Conservation (phyloP, 441 rosid species). For the Raphanus hybrid region DNA sequence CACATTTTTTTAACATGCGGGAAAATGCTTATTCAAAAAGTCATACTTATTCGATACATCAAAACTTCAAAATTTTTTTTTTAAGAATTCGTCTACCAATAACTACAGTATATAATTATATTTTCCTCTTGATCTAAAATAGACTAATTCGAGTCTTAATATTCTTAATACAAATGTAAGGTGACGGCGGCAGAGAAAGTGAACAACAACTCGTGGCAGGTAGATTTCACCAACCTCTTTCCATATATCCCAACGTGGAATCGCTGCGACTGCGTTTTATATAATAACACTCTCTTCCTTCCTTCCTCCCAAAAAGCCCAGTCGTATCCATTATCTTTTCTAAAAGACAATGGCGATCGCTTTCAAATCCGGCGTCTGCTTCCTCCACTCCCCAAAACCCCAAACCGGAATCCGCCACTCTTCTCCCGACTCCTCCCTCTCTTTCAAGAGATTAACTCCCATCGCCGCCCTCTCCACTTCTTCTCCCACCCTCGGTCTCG, state of each 20-base stretch:
- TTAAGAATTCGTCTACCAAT: too few relatives aligned
- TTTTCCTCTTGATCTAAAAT: too few relatives aligned
- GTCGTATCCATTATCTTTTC: too few relatives aligned
- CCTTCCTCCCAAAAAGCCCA: too few relatives aligned
- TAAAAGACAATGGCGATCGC: constrained; percentile 35
- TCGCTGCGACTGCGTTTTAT: constrained; percentile 11
- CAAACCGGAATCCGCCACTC: constrained; percentile 34
- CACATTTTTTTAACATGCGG: too few relatives aligned
- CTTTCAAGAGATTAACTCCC: constrained; percentile 53
- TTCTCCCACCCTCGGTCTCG: constrained; percentile 56
- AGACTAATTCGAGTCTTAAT: too few relatives aligned
- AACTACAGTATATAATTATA: too few relatives aligned
- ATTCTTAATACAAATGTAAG: too few relatives aligned
- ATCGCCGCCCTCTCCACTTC: constrained; percentile 57
- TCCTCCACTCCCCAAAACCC: constrained; percentile 43
- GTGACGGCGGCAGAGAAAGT: too few relatives aligned
- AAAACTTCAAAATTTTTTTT: too few relatives aligned
- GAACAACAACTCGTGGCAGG: constrained; percentile 29
- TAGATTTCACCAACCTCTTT: constrained; percentile 40
- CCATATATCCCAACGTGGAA: constrained; percentile 29
- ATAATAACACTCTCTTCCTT: background rate
- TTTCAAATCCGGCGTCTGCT: constrained; percentile 64
- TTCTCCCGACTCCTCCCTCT: constrained; percentile 41
- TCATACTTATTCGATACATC: too few relatives aligned
- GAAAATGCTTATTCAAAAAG: too few relatives aligned